Base-by-base conservation (phyloP, 495 filamentous ascomycete species). In the Talaromyces liani region DNA sequence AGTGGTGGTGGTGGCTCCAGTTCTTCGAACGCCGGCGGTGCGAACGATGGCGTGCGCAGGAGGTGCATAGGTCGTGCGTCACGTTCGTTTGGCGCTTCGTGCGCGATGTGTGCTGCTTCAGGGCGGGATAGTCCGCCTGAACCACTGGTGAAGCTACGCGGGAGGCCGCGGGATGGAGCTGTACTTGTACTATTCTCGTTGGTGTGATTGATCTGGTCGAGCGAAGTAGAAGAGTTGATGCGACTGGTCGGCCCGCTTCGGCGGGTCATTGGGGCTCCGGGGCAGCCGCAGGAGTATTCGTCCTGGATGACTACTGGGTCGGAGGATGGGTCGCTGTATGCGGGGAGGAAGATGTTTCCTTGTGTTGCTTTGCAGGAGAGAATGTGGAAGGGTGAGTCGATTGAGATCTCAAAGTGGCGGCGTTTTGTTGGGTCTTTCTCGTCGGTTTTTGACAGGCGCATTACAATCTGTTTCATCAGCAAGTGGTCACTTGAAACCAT, bases 401-500 rank as follows among this genome's bases (percentile, higher is more conserved):
- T 98, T 63, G 94, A 97, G 66, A 98, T 98, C 72, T 98, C 94
- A 64, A 98, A 98, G 72, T 98, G 95, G 25, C 94, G 85, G 56
- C 94, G 86, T 61, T 93, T 94, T 5, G 79, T 78, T 0, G 94
- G 86, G 68, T 98, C 90, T 25, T 87, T 84, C 63, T 85, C 80
- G 69, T 98, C 94, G 4, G 88, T 77, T 67, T 92, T 93, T 22
- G 92, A 97, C 39, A 98, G 88, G 61, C 94, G 92, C 85, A 98
- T 90, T 59, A 98, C 91, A 68, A 98, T 94, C 94, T 98, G 65
- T 10, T 14, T 2, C 6, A 6, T 55, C 12, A 55, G 25, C 22
- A 24, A 24, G 22, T 24, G 22, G 22, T 24, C 22, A 24, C 2
- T 24, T 24, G 22, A 24, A 24, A 24, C 22, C 22, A 24, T 24